phyloP scores from a whole-genome alignment of 2,329 filamentous ascomycete genomes.

The Penicillium oxalicum region DNA sequence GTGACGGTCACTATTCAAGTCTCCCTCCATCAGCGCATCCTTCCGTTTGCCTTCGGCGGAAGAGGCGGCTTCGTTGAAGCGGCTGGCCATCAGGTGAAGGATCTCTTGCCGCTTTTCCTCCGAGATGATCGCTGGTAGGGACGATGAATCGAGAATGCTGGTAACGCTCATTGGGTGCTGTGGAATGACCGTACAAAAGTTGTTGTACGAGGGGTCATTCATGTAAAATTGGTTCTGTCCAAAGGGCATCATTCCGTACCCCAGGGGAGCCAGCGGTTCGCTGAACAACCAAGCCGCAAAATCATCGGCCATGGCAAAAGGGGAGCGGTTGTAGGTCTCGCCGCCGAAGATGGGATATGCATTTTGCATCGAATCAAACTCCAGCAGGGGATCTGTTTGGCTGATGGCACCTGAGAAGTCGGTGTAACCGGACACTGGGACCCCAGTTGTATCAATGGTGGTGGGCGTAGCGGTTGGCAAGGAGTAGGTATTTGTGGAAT shows the following conservation, averaged over 20 bases:
- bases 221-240: constrained; percentile 48
- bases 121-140: constrained; percentile 73
- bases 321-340: constrained; percentile 77
- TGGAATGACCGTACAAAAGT: constrained; percentile 45
- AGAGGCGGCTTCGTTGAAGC: constrained; percentile 76
- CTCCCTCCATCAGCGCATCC: constrained; percentile 70
- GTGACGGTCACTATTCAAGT: constrained; percentile 58
- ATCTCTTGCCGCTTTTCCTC: constrained; percentile 82
- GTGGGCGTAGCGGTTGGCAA: constrained; percentile 11
- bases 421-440: constrained; percentile 15
- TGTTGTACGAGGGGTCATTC: constrained; percentile 45
- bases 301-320: constrained; percentile 81
- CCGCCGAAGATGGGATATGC: constrained; percentile 80
- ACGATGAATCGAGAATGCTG: constrained; percentile 72
- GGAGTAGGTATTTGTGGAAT: constrained; percentile 12
- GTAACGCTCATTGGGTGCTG: constrained; percentile 87
- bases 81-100: constrained; percentile 70
- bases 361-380: constrained; percentile 35
- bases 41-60: constrained; percentile 68
- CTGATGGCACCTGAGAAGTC: constrained; percentile 14
- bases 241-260: constrained; percentile 42
- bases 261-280: constrained; percentile 53
- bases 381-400: constrained; percentile 16
- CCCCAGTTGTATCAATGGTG: constrained; percentile 12
- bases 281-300: constrained; percentile 83